A percentile compares a stretch with the other conserved stretches of the same genome.
These are phyloP conservation scores for Leishmania gerbilli DNA, from an alignment of 208 protist genomes.

Conservation along the genomic window DNA sequence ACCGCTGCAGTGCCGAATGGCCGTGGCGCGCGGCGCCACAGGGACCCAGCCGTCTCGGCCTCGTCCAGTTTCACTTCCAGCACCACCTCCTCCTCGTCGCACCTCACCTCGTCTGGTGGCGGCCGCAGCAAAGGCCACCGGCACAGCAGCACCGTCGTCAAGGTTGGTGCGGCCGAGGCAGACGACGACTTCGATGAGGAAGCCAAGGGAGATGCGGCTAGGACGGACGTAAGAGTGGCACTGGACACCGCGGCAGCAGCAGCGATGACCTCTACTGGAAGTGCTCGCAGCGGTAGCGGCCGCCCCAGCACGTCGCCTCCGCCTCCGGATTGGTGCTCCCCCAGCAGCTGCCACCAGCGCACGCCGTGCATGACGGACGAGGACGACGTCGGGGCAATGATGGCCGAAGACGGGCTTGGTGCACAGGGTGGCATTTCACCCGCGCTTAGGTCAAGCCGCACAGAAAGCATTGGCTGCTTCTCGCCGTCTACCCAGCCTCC, in stretches of 20 bases:
- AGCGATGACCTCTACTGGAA: background rate
- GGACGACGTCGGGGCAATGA: constrained; percentile 47
- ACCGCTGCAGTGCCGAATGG: constrained; percentile 5
- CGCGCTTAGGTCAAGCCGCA: background rate
- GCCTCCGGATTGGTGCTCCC: constrained; percentile 43
- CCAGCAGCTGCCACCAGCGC: constrained; percentile 71
- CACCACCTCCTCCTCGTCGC: background rate
- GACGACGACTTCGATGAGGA: background rate
- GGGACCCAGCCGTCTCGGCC: background rate
- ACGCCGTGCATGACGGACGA: constrained; percentile 77
- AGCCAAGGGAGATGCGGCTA: background rate
- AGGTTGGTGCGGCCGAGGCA: constrained; percentile 12
- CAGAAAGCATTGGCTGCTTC: background rate
- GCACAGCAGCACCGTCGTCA: constrained; percentile 14
- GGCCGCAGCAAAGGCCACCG: constrained; percentile 8
- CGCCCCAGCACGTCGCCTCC: background rate
- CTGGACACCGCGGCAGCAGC: constrained; percentile 2
- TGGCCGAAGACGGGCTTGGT: constrained; percentile 17
- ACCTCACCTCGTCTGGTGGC: background rate
- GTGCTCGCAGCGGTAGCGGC: background rate
- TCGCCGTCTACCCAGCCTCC: background rate
- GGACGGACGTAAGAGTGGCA: background rate
- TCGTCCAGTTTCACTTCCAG: background rate
- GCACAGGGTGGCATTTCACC: background rate
- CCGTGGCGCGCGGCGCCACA: background rate